phyloP scores from a whole-genome alignment of 768 basidiomycete species.

The Mycena vitilis region DNA sequence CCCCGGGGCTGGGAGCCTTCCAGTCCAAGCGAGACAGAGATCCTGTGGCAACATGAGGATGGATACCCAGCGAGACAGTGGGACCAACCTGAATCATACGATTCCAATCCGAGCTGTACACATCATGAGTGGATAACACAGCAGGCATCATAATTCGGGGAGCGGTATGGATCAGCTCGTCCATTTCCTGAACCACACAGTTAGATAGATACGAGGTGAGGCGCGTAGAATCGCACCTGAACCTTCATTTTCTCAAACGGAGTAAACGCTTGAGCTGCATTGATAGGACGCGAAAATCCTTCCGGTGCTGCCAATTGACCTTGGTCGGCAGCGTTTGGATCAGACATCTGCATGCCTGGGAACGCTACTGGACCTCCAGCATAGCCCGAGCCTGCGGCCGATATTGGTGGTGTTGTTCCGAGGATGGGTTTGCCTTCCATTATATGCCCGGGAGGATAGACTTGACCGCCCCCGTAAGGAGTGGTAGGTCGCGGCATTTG shows the following conservation, averaged over 20 bases:
- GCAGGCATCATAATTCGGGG: slow-evolving; percentile 72
- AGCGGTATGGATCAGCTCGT: slow-evolving; percentile 72
- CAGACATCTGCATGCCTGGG: slow-evolving; percentile 43
- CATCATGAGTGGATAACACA: slow-evolving; percentile 80
- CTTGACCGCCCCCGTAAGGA: slow-evolving; percentile 50
- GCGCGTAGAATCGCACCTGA: slow-evolving; percentile 28
- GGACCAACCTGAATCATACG: slow-evolving; percentile 77
- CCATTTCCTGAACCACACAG: slow-evolving; percentile 65
- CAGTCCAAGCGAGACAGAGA: slow-evolving; percentile 79
- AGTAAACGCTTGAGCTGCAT: slow-evolving; percentile 72
- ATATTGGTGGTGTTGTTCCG: slow-evolving; percentile 54
- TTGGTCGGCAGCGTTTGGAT: slow-evolving; percentile 47
- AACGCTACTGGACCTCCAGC: slow-evolving; percentile 35
- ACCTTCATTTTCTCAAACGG: slow-evolving; percentile 79
- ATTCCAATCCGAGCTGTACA: slow-evolving; percentile 80
- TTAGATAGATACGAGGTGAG: neutral
- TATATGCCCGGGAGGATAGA: slow-evolving; percentile 70
- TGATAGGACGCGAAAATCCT: slow-evolving; percentile 80
- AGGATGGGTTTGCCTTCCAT: slow-evolving; percentile 65
- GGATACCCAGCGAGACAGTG: neutral
- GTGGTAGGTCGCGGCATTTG: slow-evolving; percentile 56
- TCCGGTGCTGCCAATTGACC: slow-evolving; percentile 71
- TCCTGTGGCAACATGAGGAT: slow-evolving; percentile 58
- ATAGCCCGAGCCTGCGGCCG: slow-evolving; percentile 40
- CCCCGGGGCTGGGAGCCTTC: slow-evolving; percentile 76